phyloP scores from a whole-genome alignment of 164 flowering plant genomes.

The Warburgia ugandensis region DNA sequence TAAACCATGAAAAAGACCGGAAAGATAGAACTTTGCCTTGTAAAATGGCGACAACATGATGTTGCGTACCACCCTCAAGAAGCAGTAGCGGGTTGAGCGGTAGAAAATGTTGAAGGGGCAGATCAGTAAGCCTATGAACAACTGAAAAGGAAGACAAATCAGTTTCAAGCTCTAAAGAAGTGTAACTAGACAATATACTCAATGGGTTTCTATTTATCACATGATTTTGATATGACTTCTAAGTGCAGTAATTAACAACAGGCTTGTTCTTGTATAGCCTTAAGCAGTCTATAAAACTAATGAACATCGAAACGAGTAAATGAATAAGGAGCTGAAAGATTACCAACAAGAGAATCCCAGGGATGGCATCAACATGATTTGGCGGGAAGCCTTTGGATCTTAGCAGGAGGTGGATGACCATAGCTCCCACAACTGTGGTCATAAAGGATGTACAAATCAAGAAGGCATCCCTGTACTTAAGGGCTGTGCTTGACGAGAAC shows the following conservation, averaged over 20 bases:
- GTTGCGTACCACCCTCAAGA: slow-evolving; percentile 73
- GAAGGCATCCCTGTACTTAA: slow-evolving; percentile 86
- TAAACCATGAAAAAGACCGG: background rate
- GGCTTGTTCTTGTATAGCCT: too few species aligned
- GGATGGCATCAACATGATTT: slow-evolving; percentile 61
- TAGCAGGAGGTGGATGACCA: slow-evolving; percentile 79
- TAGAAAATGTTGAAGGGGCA: slow-evolving; percentile 85
- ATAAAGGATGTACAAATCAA: slow-evolving; percentile 77
- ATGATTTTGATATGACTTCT: too few species aligned
- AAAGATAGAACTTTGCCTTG: slow-evolving; percentile 39
- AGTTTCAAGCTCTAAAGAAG: too few species aligned
- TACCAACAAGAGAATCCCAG: slow-evolving; percentile 78
- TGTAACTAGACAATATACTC: too few species aligned
- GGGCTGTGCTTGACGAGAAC: slow-evolving; percentile 59
- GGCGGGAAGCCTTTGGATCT: slow-evolving; percentile 49
- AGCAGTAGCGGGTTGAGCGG: slow-evolving; percentile 76
- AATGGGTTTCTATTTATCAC: too few species aligned
- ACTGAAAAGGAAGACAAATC: slow-evolving; percentile 31
- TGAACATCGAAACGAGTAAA: background rate
- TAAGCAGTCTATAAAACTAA: too few species aligned
- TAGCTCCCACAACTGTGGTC: slow-evolving; percentile 80
- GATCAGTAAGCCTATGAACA: slow-evolving; percentile 46
- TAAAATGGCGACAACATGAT: slow-evolving; percentile 88
- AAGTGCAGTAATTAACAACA: too few species aligned
- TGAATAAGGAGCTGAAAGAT: background rate